Base-by-base conservation (phyloP, 805 yeast species). In the Wickerhamomyces bovis region DNA sequence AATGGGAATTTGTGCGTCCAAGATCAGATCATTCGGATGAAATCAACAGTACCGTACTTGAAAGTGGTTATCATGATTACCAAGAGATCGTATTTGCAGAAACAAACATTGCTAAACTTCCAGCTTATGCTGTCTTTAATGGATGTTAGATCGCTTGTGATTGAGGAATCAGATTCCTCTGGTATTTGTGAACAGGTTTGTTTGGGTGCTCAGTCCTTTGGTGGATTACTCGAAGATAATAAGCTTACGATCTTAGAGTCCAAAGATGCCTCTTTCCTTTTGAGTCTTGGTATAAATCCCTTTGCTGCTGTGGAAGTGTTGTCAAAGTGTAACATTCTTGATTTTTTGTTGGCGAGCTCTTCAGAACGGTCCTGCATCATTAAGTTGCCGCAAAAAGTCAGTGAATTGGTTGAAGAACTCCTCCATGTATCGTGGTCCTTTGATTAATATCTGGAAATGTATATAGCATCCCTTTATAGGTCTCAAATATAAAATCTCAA, bases 281-380 rank as follows among this genome's bases (percentile, higher is more conserved):
- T 46, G 3, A 28, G 28, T 13, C 51, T 58, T 43, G 61, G 60
- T 5, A 18, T 54, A 16, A 53, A 53, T 39, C 49, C 54, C 1
- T 48, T 55, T 22, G 19, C 20, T 18, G 18, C 36, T 18, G 11
- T 33, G 20, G 16, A 33, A 16, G 18, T 10, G 8, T 15, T 33
- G 16, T 10, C 18, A 11, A n/a, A 33, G 20, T 33, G 36, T 18
- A 33, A 18, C 20, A 16, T 16, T 16, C 36, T 33, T 33, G 36
- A 33, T 10, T 33, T 16, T 11, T 10, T 33, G 20, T 33, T 33
- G 36, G 15, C 8, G 20, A 18, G 13, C 8, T 16, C 36, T 9
- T 33, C 20, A 8, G 36, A 33, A 33, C 36, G 36, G 20, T 33
- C 36, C 3, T 4, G 16, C 13, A 33, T 18, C 20, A 16, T 33